Percentiles rank a stretch among this genome's conserved stretches.
These are phyloP conservation scores for Collybia sp. DNA, from an alignment of 768 basidiomycete genomes.

Conservation along the genomic window DNA sequence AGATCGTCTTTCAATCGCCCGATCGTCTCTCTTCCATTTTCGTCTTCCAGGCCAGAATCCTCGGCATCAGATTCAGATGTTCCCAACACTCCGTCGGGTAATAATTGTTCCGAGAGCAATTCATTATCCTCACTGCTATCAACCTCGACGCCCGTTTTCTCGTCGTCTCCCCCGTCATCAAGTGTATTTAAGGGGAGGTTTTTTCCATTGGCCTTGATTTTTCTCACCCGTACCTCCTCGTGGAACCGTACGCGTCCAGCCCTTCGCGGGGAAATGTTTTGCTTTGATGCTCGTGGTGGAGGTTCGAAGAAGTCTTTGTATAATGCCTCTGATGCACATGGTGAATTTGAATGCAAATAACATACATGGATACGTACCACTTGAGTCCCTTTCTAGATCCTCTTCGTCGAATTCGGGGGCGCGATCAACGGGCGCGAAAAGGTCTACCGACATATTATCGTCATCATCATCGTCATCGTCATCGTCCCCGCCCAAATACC, in stretches of 20 bases:
- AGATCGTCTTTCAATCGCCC: conserved; percentile 72
- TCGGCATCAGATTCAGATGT: conserved; percentile 45
- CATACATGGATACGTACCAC: conserved; percentile 27
- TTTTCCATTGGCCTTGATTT: conserved; percentile 70
- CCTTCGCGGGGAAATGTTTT: conserved; percentile 11
- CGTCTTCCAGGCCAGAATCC: conserved; percentile 16
- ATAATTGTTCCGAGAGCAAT: conserved; percentile 18
- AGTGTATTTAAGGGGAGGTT: conserved; percentile 47
- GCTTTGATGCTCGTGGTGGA: conserved; percentile 26
- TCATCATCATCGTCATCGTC: conserved; percentile 50
- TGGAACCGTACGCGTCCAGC: conserved; percentile 67
- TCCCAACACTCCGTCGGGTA: conserved; percentile 24
- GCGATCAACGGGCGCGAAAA: conserved; percentile 60
- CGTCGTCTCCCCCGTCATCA: conserved; percentile 37
- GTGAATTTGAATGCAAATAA: too few species aligned
- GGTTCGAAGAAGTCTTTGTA: conserved; percentile 83
- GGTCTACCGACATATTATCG: conserved; percentile 54
- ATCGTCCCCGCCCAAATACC: conserved; percentile 46
- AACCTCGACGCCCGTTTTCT: conserved; percentile 19
- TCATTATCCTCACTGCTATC: conserved; percentile 26
- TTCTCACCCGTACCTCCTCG: conserved; percentile 77
- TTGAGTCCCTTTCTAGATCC: conserved; percentile 34
- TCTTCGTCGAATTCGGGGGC: conserved; percentile 36
- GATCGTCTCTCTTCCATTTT: conserved; percentile 44
- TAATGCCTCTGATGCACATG: conserved; percentile 42